phyloP scores from a whole-genome alignment of 2,329 filamentous ascomycete genomes.

The Conoideocrella luteorostrata region DNA sequence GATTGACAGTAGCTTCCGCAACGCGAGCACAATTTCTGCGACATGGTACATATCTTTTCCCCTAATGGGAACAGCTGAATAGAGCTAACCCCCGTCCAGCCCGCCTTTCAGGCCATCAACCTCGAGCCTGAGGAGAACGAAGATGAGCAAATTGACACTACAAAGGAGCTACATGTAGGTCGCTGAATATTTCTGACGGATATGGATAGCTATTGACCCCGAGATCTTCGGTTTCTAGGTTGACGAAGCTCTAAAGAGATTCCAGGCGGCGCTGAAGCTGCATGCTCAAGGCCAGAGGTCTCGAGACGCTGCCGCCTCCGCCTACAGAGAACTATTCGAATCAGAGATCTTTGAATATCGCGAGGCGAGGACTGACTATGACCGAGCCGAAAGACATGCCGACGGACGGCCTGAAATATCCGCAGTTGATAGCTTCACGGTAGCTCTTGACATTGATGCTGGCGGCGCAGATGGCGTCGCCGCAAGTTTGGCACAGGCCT shows the following conservation, averaged over 20 bases:
- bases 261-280: constrained; percentile 83
- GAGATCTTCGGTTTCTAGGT: constrained; percentile 59
- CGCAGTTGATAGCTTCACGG: constrained; percentile 40
- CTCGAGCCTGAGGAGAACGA: constrained; percentile 86
- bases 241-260: constrained; percentile 92
- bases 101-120: constrained; percentile 81
- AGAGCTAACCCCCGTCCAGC: constrained; percentile 29
- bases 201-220: not conserved
- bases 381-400: constrained; percentile 56
- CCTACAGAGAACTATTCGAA: constrained; percentile 78
- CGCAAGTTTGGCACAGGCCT: constrained; percentile 77
- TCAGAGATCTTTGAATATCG: constrained; percentile 93
- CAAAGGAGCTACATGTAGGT: constrained; percentile 76
- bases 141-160: constrained; percentile 90
- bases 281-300: constrained; percentile 79
- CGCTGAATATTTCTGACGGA: not conserved
- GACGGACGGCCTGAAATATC: constrained; percentile 36
- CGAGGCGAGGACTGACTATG: constrained; percentile 79
- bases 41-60: too few species aligned
- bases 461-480: constrained; percentile 66
- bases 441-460: constrained; percentile 48
- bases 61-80: not conserved
- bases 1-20: not conserved
- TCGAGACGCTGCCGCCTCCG: constrained; percentile 68
- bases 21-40: not conserved